Conservation (phyloP, 345 rosid species). For the Citrus unshiu region DNA sequence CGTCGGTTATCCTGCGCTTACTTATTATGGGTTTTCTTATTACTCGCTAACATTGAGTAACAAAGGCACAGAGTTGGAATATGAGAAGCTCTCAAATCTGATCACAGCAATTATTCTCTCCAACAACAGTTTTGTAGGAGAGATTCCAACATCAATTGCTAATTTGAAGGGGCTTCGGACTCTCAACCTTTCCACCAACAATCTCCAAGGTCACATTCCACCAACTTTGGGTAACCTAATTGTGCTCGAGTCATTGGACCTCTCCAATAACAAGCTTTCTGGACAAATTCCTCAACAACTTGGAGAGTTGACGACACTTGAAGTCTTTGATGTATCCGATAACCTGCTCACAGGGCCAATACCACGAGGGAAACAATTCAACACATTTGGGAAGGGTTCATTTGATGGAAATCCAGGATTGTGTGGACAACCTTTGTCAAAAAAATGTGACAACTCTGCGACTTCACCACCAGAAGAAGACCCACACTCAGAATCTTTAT, state of each 20-base stretch:
- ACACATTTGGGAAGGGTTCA: background rate
- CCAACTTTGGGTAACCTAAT: background rate
- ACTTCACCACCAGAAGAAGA: background rate
- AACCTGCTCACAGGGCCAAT: background rate
- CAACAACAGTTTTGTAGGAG: background rate
- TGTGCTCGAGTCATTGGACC: background rate
- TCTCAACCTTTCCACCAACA: background rate
- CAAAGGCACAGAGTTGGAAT: background rate
- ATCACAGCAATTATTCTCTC: background rate
- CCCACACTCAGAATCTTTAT: background rate
- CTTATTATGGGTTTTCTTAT: background rate
- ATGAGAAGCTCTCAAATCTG: background rate
- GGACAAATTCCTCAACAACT: background rate
- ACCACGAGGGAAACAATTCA: background rate
- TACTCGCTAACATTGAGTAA: background rate
- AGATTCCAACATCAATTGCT: background rate
- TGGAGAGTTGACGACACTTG: background rate
- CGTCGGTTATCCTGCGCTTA: rapidly evolving
- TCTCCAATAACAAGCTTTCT: background rate
- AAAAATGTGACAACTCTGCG: background rate
- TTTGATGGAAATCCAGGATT: background rate
- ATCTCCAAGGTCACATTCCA: background rate
- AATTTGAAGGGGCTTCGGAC: background rate
- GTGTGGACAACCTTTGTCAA: background rate
- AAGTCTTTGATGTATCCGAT: background rate